phyloP scores from a whole-genome alignment of 2,329 filamentous ascomycete species.

The Arthroderma sp. region DNA sequence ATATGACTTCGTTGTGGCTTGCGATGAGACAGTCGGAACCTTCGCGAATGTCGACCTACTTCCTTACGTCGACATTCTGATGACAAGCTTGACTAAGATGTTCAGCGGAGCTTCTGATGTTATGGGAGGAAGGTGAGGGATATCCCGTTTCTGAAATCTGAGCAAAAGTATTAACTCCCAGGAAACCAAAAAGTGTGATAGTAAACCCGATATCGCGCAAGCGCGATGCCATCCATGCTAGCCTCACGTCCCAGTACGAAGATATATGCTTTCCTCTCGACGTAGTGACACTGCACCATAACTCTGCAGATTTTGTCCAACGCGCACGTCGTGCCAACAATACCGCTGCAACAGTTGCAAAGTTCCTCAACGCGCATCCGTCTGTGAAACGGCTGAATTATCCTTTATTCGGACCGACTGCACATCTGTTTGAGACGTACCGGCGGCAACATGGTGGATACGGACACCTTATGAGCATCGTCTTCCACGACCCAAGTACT shows the following conservation, averaged over 20 bases:
- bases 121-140: constrained; percentile 32
- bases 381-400: constrained; percentile 15
- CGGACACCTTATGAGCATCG: constrained; percentile 15
- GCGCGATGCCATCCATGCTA: constrained; percentile 25
- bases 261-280: constrained; percentile 15
- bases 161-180: constrained; percentile 8
- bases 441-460: constrained; percentile 14
- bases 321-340: constrained; percentile 14
- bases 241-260: constrained; percentile 10
- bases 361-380: constrained; percentile 11
- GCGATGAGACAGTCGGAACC: constrained; percentile 28
- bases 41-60: constrained; percentile 35
- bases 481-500: constrained; percentile 11
- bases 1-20: constrained; percentile 20
- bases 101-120: constrained; percentile 47
- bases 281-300: constrained; percentile 12
- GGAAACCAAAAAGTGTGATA: constrained; percentile 8
- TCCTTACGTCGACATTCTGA: constrained; percentile 35
- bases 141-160: constrained; percentile 5
- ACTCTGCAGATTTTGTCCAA: constrained; percentile 13
- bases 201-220: constrained; percentile 9
- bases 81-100: constrained; percentile 45
- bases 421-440: constrained; percentile 12
- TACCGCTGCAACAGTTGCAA: constrained; percentile 13
- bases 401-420: constrained; percentile 10